Base-by-base conservation (phyloP, 2,329 filamentous ascomycete genomes). In the Aspergillus costaricaensis region DNA sequence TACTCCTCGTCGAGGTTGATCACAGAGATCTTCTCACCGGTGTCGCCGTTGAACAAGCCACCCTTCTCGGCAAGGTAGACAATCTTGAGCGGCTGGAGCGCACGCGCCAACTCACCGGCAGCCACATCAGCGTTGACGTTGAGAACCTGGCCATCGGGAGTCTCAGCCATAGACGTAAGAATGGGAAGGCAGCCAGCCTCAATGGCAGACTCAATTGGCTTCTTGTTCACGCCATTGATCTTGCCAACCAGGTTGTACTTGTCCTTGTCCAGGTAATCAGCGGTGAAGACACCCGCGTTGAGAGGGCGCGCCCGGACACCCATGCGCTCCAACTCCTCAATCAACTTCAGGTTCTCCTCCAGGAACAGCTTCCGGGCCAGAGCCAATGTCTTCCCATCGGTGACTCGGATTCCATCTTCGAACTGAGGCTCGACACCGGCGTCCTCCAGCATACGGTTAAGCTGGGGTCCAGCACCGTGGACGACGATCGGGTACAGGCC, bases 41-140 rank as follows among this genome's bases (percentile, higher is more conserved):
- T 91, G 65, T 96, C 91, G 61, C 92, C 93, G 74, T 98, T 92
- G 79, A 96, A 96, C 36, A 99, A 81, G 7, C 94, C 95, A 53
- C 95, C 95, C 84, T 98, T 98, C 81, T 99, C 95, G 5, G 92
- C 96, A n/a, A 98, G 84, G 76, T 97, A 99, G 62, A 99, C 93
- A 63, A 98, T 94, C 86, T 99, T 99, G 71, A 98, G 82, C 25
- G 95, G 95, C 78, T 98, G 89, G 57, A 99, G 82, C 59, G 91
- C 87, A 62, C 91, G 88, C 23, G 95, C 94, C 62, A 99, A 83
- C 80, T 97, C 94, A 66, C 93, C 93, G 30, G 95, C 95, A 38
- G 94, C 94, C 63, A 97, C 94, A 77, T 99, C 95, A 38, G 95
- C 95, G 72, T 99, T 99, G 76, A 99, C 95, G 73, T 99, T 99